A percentile compares a stretch with the other conserved stretches of the same genome.
Evolutionary conservation across 148 eudicot species (phyloP).

Genomic region (Nepenthes mirabilis): DNA sequence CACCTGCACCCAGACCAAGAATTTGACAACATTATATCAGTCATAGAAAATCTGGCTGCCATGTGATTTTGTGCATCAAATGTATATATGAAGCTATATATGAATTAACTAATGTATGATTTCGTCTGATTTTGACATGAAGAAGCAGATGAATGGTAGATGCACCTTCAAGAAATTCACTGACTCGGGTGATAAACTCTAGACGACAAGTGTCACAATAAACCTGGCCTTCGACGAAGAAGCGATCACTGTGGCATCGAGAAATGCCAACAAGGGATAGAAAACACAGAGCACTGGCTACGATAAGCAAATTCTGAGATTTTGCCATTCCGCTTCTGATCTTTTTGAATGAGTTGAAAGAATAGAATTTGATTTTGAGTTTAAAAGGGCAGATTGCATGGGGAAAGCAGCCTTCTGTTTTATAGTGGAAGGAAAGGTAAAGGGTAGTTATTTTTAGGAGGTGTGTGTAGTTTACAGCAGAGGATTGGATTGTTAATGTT

Average conservation of each 20-base stretch:
- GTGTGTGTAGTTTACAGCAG: no score
- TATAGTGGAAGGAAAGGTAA: no score
- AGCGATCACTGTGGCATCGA: background rate
- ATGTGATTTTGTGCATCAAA: background rate
- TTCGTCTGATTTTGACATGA: background rate
- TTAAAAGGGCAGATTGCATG: no score
- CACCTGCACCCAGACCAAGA: background rate
- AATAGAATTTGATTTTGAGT: no score
- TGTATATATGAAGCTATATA: background rate
- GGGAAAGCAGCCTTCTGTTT: no score
- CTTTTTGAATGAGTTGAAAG: no score
- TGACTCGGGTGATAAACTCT: slow-evolving; percentile 16
- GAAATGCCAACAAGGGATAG: slow-evolving; percentile 4
- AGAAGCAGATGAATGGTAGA: no score
- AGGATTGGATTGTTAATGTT: no score
- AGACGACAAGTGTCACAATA: slow-evolving; percentile 31
- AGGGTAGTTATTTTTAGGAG: no score
- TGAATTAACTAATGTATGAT: background rate
- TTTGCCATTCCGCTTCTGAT: slow-evolving; percentile 10
- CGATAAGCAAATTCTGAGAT: slow-evolving; percentile 6
- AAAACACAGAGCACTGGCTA: slow-evolving; percentile 10
- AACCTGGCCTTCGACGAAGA: slow-evolving; percentile 24
- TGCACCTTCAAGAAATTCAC: slow-evolving; percentile 9
- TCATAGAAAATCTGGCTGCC: background rate
- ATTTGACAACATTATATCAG: background rate